Evolutionary conservation across 352 stramenopile species (phyloP), one percentile per base, ranked within the genome.

Genomic region (Hyaloperonospora brassicae): DNA sequence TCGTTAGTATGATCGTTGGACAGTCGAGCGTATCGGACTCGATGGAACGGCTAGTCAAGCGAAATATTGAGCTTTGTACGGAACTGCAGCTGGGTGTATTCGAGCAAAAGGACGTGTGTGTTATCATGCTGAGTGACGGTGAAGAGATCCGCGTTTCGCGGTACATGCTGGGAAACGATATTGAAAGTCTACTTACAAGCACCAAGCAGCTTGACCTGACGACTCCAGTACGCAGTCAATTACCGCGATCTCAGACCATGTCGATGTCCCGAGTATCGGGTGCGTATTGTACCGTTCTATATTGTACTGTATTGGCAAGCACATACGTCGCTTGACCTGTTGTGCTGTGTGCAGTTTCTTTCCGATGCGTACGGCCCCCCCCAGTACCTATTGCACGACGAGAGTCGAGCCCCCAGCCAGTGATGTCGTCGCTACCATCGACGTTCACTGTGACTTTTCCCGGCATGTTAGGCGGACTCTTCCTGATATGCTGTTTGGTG

Each of bases 401-500:
- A 63, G 72, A 73, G 11, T 85, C 70, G 8, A 56, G 57, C n/a
- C 35, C 61, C 1, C 68, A 76, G 25, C 64, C 69, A 22, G 59
- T 68, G n/a, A 59, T 69, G 14, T 64, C 72, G 21, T 73, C 72
- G 24, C 47, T 70, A 1, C 68, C 73, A 34, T 85, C 80, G 11
- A 68, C 65, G 5, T 78, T 90, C n/a, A 78, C 71, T 1, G 59
- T 79, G 23, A 78, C 79, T 22, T 90, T 90, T 50, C 80, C 80
- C 0, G 73, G 76, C 5, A 76, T 66, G 25, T 62, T 93, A 1
- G 73, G 83, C 13, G 79, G 73, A 0, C 56, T 93, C 9, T 93
- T 89, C 41, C 50, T 93, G 30, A 63, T 91, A 25, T 89, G 80
- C 57, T 89, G 77, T 22, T 47, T 87, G 22, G 61, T 93, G 9